Percentiles rank a stretch among this genome's conserved stretches.
These are phyloP conservation scores for Nicotiana attenuata DNA, from an alignment of 257 asterid species.

Conservation along the genomic window DNA sequence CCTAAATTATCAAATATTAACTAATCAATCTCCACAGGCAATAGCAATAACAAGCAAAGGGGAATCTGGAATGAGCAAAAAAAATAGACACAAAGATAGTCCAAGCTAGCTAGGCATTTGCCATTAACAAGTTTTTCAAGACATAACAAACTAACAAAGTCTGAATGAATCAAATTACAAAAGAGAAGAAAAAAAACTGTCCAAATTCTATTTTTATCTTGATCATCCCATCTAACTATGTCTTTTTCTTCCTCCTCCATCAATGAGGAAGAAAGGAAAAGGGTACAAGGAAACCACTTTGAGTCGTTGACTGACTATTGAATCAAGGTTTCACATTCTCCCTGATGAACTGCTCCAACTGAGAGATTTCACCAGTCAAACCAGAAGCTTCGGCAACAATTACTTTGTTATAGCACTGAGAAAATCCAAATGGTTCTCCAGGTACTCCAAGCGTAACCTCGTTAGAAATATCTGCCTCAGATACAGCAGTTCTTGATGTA, in stretches of 20 bases:
- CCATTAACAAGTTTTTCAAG: neutral
- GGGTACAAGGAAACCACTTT: neutral
- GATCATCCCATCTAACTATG: neutral
- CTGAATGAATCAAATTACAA: neutral
- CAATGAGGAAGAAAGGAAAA: neutral
- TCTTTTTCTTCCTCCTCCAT: neutral
- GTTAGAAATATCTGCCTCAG: conserved; percentile 64
- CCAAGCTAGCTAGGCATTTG: neutral
- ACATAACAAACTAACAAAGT: neutral
- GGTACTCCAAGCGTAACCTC: conserved; percentile 63
- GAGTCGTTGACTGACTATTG: neutral
- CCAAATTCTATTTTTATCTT: neutral
- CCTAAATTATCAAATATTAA: neutral
- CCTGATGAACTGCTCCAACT: conserved; percentile 68
- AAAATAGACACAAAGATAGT: neutral
- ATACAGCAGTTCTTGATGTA: conserved; percentile 68
- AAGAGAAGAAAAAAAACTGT: neutral
- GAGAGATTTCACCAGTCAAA: conserved; percentile 47
- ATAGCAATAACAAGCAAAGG: neutral
- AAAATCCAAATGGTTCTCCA: conserved; percentile 69
- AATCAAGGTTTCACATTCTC: conserved; percentile 46
- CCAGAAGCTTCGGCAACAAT: conserved; percentile 73
- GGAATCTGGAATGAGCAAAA: neutral
- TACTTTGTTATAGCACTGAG: conserved; percentile 68
- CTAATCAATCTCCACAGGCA: neutral